These are phyloP conservation scores for Pseudocercospora cruenta DNA, from an alignment of 2,329 filamentous ascomycete genomes.

Conservation along the genomic window DNA sequence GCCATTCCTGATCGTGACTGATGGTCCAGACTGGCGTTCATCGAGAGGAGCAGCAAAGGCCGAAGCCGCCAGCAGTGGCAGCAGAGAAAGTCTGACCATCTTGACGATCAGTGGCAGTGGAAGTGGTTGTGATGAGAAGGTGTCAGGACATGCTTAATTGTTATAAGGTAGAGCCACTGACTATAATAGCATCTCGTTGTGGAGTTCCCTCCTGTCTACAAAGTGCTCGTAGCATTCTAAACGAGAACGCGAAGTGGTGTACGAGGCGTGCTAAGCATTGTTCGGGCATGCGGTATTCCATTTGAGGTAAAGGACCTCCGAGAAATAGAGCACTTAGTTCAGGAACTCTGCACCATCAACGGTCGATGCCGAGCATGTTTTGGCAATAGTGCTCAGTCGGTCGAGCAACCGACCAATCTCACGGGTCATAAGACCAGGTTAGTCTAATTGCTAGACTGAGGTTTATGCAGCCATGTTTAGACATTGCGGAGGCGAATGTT, in stretches of 20 bases:
- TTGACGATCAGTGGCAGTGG: neutral
- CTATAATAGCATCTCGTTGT: neutral
- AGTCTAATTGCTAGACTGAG: neutral
- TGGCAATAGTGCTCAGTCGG: neutral
- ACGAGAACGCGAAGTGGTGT: neutral
- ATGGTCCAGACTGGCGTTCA: conserved; percentile 24
- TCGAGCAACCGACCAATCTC: neutral
- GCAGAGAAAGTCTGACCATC: conserved; percentile 1
- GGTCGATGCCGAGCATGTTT: neutral
- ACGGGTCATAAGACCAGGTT: neutral
- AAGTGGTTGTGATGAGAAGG: neutral
- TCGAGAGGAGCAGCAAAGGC: conserved; percentile 22
- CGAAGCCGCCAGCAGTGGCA: conserved; percentile 17
- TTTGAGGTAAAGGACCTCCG: neutral
- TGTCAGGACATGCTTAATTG: neutral
- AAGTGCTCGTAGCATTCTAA: neutral
- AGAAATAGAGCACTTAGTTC: neutral
- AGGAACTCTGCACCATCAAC: neutral
- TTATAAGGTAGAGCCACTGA: neutral
- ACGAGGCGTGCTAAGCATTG: neutral
- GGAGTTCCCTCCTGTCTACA: neutral
- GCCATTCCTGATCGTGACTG: conserved; percentile 55
- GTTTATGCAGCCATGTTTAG: neutral
- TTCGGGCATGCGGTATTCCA: neutral
- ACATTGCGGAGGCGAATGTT: neutral